Conservation (phyloP, 1,284 basidiomycete genomes). For the Ustilago hordei region DNA sequence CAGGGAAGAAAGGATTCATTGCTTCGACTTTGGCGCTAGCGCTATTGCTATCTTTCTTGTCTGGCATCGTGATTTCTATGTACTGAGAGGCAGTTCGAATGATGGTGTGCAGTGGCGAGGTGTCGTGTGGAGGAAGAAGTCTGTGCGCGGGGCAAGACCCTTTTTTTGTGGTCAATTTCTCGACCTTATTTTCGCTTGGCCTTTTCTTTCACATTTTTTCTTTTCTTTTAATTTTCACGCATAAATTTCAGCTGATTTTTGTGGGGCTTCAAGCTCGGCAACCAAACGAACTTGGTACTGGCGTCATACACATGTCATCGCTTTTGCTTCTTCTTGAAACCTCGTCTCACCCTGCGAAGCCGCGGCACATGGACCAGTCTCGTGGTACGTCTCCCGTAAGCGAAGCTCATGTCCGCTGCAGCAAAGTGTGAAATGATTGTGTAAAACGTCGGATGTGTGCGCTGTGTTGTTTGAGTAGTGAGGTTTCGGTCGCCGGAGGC, state of each 20-base stretch:
- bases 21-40: background rate
- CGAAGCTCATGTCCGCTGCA: background rate
- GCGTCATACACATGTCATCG: constrained; percentile 6
- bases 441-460: constrained; percentile 3
- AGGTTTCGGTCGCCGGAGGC: no score
- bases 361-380: background rate
- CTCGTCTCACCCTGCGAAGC: background rate
- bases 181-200: background rate
- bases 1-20: constrained; percentile 35
- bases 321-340: constrained; percentile 1
- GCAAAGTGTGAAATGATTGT: background rate
- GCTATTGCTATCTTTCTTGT: constrained; percentile 5
- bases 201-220: background rate
- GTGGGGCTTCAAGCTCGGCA: background rate
- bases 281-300: background rate
- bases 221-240: background rate
- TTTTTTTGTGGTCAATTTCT: constrained; percentile 1
- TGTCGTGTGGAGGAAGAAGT: constrained; percentile 19
- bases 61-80: background rate
- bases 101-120: background rate
- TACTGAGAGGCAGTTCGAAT: background rate
- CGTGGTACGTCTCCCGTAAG: background rate
- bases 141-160: background rate
- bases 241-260: background rate
- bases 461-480: no score